A percentile compares a stretch with the other conserved stretches of the same genome.
These are phyloP conservation scores for Mycena vulgaris DNA, from an alignment of 768 basidiomycete genomes.

Conservation along the genomic window DNA sequence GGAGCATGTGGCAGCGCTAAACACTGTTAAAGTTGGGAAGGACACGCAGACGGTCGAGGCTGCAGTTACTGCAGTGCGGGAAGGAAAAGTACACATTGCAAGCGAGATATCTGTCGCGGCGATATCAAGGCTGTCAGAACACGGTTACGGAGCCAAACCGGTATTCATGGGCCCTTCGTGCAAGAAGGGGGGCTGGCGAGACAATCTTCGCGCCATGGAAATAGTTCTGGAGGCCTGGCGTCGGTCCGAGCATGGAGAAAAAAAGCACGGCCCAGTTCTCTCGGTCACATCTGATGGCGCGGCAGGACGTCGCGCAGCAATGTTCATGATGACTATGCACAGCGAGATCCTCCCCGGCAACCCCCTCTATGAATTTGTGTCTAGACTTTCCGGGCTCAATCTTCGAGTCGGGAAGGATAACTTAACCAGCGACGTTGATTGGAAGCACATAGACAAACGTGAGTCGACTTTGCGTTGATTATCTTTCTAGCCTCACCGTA, in stretches of 20 bases:
- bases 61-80: neutral
- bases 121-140: too few relatives aligned
- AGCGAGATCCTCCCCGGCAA: constrained; percentile 23
- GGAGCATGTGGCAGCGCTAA: neutral
- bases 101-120: too few relatives aligned
- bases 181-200: too few relatives aligned
- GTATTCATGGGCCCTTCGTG: too few relatives aligned
- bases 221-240: constrained; percentile 35
- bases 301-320: constrained; percentile 35
- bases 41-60: neutral
- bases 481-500: too few relatives aligned
- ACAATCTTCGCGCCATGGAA: neutral
- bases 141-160: too few relatives aligned
- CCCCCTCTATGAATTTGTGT: constrained; percentile 29
- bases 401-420: constrained; percentile 34
- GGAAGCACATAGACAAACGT: constrained; percentile 28
- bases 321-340: constrained; percentile 36
- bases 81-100: neutral
- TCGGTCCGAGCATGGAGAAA: constrained; percentile 9
- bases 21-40: neutral
- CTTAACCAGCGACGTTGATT: constrained; percentile 39
- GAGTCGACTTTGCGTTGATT: neutral
- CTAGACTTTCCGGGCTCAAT: constrained; percentile 37
- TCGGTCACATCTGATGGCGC: constrained; percentile 41
- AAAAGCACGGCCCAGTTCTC: constrained; percentile 32